Conservation (phyloP, 805 yeast species). For the Diddensiella caesifluorescens region DNA sequence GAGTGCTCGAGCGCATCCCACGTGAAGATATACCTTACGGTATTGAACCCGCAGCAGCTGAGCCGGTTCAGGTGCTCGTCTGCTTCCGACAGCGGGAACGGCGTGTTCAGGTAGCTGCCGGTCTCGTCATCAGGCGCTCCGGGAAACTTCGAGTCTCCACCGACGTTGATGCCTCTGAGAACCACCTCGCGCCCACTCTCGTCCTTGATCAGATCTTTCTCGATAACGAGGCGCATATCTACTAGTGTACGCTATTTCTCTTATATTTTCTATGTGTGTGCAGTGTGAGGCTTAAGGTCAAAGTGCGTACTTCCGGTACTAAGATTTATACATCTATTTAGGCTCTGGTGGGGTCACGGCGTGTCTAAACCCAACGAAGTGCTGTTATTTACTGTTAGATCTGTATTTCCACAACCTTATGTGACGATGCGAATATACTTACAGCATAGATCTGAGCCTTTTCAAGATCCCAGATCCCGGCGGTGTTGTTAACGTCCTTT, state of each 20-base stretch:
- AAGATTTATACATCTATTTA: too few relatives aligned
- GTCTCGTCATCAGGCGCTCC: conserved; percentile 37
- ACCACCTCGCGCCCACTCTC: conserved; percentile 52
- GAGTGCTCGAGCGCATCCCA: conserved; percentile 93
- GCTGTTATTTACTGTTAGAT: too few relatives aligned
- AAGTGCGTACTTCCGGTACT: too few relatives aligned
- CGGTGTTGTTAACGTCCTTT: conserved; percentile 54
- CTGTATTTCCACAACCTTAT: too few relatives aligned
- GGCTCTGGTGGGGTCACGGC: too few relatives aligned
- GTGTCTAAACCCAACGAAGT: too few relatives aligned
- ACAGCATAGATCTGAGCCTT: conserved; percentile 54
- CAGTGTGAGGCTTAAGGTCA: too few relatives aligned
- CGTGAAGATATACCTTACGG: conserved; percentile 67
- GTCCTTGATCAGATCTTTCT: conserved; percentile 55
- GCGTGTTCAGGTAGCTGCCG: conserved; percentile 52
- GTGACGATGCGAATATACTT: too few relatives aligned
- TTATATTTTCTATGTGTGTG: too few relatives aligned
- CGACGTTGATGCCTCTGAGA: conserved; percentile 77
- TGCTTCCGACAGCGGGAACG: conserved; percentile 72
- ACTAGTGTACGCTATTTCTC: too few relatives aligned
- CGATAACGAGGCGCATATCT: conserved; percentile 15
- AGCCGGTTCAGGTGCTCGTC: conserved; percentile 61
- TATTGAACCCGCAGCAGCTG: conserved; percentile 76
- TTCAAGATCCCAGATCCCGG: conserved; percentile 74
- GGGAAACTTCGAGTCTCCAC: conserved; percentile 71